Conservation (phyloP, 1,284 basidiomycete genomes). For the Phylloporus sp. region DNA sequence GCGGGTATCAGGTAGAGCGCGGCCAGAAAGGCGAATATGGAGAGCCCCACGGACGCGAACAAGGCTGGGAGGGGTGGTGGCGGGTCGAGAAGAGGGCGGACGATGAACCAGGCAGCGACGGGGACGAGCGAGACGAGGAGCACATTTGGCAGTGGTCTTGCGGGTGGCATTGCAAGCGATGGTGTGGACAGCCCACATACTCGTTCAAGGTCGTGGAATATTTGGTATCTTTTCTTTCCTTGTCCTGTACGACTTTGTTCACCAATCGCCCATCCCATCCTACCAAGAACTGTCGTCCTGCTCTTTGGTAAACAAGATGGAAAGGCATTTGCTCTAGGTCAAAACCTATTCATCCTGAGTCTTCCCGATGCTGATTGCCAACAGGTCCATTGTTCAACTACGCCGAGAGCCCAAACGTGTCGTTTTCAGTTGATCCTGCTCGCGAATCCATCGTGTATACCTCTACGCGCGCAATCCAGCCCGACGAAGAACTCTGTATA, state of each 20-base stretch:
- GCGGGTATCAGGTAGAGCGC: slow-evolving; percentile 79
- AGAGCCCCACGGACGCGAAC: slow-evolving; percentile 80
- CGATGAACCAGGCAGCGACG: slow-evolving; percentile 73
- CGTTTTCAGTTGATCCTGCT: slow-evolving; percentile 61
- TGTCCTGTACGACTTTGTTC: not conserved
- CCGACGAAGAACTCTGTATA: slow-evolving; percentile 82
- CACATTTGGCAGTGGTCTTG: slow-evolving; percentile 61
- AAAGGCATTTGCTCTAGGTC: slow-evolving; percentile 84
- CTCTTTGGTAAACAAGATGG: slow-evolving; percentile 78
- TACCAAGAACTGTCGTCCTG: slow-evolving; percentile 76
- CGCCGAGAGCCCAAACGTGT: slow-evolving; percentile 74
- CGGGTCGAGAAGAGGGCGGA: slow-evolving; percentile 73
- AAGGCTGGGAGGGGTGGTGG: slow-evolving; percentile 72
- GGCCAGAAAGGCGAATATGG: slow-evolving; percentile 79
- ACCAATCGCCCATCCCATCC: slow-evolving; percentile 53
- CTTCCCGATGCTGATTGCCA: not conserved
- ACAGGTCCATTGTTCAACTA: slow-evolving; percentile 84
- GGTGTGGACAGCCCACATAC: slow-evolving; percentile 27
- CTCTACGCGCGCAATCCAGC: slow-evolving; percentile 59
- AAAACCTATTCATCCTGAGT: slow-evolving; percentile 62
- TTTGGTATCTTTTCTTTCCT: slow-evolving; percentile 55
- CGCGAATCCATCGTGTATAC: slow-evolving; percentile 75
- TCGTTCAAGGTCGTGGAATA: slow-evolving; percentile 59
- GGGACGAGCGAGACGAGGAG: slow-evolving; percentile 67
- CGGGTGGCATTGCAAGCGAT: slow-evolving; percentile 35